Evolutionary conservation across 1,139 yeast genomes (phyloP).

Genomic region (Kluyveromyces marxianus): DNA sequence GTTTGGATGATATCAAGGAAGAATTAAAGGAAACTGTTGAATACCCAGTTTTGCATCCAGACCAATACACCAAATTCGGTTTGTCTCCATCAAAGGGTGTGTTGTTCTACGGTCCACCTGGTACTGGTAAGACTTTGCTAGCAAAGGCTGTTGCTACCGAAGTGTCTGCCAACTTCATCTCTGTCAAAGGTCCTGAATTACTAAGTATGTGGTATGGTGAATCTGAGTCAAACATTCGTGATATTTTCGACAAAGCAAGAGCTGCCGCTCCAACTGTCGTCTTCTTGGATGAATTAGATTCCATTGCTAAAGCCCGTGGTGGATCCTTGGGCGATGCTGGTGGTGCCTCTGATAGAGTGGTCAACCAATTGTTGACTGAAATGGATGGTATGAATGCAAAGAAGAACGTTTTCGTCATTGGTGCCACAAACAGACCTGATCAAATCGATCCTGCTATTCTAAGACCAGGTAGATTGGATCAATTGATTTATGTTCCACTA

Average conservation of each 20-base stretch:
- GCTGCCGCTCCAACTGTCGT: constrained; percentile 99
- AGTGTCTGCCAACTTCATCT: constrained; percentile 91
- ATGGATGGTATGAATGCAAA: constrained; percentile 99
- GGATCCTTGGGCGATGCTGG: constrained; percentile 91
- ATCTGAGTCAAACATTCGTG: constrained; percentile 94
- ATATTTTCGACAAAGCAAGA: constrained; percentile 95
- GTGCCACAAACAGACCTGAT: constrained; percentile 98
- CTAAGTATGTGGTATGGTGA: constrained; percentile 99
- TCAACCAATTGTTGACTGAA: constrained; percentile 93
- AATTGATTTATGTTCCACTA: constrained; percentile 94
- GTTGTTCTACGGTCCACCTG: constrained; percentile 97
- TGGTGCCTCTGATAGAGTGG: constrained; percentile 97
- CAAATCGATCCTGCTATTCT: constrained; percentile 97
- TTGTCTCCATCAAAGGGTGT: constrained; percentile 97
- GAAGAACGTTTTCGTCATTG: constrained; percentile 96
- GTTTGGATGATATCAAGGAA: constrained; percentile 87
- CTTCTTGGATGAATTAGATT: constrained; percentile 93
- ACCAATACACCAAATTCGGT: constrained; percentile 95
- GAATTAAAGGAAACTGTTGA: constrained; percentile 98
- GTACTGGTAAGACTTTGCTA: constrained; percentile 96
- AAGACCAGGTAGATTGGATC: constrained; percentile 99
- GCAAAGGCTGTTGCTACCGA: constrained; percentile 99
- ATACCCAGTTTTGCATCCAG: constrained; percentile 97
- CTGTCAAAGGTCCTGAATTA: constrained; percentile 95
- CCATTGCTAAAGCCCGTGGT: constrained; percentile 97